These are phyloP conservation scores for Candida tammaniensis DNA, from an alignment of 805 yeast genomes.

Conservation along the genomic window DNA sequence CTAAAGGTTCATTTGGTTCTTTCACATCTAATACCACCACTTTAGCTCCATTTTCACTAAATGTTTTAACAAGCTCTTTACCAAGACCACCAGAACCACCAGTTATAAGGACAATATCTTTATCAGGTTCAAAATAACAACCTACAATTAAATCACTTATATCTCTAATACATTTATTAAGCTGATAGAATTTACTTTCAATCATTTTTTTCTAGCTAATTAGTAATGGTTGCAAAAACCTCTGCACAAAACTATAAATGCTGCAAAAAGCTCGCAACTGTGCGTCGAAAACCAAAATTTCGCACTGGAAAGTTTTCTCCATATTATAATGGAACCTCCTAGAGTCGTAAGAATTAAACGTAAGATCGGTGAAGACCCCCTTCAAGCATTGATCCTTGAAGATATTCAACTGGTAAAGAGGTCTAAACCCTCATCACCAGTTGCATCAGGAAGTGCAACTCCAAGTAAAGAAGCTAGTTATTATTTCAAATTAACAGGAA, in stretches of 20 bases:
- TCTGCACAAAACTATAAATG: too few species aligned
- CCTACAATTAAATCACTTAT: constrained; percentile 46
- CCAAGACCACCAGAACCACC: constrained; percentile 89
- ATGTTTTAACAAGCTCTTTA: constrained; percentile 48
- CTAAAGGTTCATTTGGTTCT: constrained; percentile 29
- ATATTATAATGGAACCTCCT: constrained; percentile 38
- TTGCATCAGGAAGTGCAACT: constrained; percentile 28
- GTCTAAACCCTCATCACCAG: constrained; percentile 37
- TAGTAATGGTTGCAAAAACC: constrained; percentile 11
- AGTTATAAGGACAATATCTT: constrained; percentile 71
- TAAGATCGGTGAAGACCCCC: constrained; percentile 81
- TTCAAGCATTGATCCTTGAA: constrained; percentile 68
- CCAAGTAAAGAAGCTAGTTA: constrained; percentile 30
- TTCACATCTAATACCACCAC: constrained; percentile 67
- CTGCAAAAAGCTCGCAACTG: not conserved
- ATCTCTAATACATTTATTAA: constrained; percentile 21
- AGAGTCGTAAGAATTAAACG: constrained; percentile 80
- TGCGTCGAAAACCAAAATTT: not conserved
- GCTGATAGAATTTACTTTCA: constrained; percentile 13
- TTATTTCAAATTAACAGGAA: constrained; percentile 34
- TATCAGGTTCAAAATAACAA: constrained; percentile 46
- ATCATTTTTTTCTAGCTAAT: constrained; percentile 5
- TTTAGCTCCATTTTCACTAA: constrained; percentile 39
- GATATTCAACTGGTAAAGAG: constrained; percentile 36
- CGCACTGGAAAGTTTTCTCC: not conserved